Evolutionary conservation across 2,329 filamentous ascomycete species (phyloP), one percentile per base, ranked within the genome.

Genomic region (Monilinia fructicola): DNA sequence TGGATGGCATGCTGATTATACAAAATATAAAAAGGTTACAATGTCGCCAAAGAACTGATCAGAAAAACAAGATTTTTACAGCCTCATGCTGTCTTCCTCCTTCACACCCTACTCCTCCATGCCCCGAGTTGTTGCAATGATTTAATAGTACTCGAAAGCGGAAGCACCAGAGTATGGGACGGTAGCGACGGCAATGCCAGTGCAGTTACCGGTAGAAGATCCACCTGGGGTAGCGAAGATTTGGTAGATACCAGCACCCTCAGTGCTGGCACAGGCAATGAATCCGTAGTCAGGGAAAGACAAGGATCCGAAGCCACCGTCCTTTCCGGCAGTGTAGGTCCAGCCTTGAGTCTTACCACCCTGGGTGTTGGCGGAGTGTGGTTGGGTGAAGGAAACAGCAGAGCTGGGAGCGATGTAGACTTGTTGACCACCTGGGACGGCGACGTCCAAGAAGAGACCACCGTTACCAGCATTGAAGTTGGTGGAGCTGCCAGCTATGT

Each of bases 401-500:
- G 14, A 16, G 38, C 7, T 35, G 0, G 46, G 6, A 28, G 3
- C 35, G 11, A 61, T n/a, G 48, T 61, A 66, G 26, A 66, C 26
- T 53, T 66, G 64, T 61, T 66, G 64, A 10, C 64, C 64, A 14
- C 64, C 64, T 53, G 64, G 64, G 42, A 66, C 64, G 0, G 3
- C 26, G 35, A 21, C 28, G 48, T 66, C 54, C 64, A 66, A 12
- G 4, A 2, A 1, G 46, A 66, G 35, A 3, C 4, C 10, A 38
- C 0, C 11, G 1, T 9, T 21, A 10, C 14, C 26, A n/a, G 35
- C 12, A 14, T 23, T 0, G 38, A 66, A 66, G 0, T 48, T 38
- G 16, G 64, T 66, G 11, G 7, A 10, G 7, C 3, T 54, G 14
- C 55, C 55, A 6, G n/a, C 64, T 65, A 10, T 59, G 14, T 6